Conservation (phyloP, 2,329 filamentous ascomycete species). For the Epichloe festucae region DNA sequence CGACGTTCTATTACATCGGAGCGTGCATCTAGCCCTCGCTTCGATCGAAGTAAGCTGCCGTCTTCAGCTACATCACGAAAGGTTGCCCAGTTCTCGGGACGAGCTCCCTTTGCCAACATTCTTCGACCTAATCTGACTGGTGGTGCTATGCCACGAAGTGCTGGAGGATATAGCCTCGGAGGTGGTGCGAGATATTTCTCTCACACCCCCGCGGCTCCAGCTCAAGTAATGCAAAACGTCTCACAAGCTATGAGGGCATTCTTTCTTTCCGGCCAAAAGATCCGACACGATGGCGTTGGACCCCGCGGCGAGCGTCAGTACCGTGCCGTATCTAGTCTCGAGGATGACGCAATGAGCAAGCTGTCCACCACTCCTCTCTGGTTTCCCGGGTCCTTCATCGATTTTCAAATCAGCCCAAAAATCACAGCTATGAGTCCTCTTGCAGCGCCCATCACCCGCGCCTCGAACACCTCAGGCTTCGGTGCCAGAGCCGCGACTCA, state of each 20-base stretch:
- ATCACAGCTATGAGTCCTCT: conserved; percentile 77
- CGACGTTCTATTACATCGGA: conserved; percentile 39
- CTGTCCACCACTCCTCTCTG: conserved; percentile 45
- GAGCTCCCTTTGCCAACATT: conserved; percentile 76
- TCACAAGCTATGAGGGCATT: conserved; percentile 86
- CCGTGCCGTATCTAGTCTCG: conserved; percentile 59
- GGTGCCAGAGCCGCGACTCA: conserved; percentile 27
- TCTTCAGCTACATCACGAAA: conserved; percentile 35
- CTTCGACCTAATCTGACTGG: conserved; percentile 88
- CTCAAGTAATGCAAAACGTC: conserved; percentile 91
- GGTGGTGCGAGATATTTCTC: conserved; percentile 82
- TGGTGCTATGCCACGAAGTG: conserved; percentile 68
- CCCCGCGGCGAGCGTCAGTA: conserved; percentile 65
- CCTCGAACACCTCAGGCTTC: conserved; percentile 30
- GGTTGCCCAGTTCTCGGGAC: conserved; percentile 51
- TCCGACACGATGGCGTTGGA: conserved; percentile 70
- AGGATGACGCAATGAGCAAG: conserved; percentile 59
- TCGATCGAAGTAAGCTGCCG: conserved; percentile 37
- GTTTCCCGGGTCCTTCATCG: conserved; percentile 66
- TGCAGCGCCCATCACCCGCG: conserved; percentile 38
- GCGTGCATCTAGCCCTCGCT: conserved; percentile 17
- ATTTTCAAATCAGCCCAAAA: conserved; percentile 79
- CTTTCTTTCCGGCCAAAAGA: conserved; percentile 79
- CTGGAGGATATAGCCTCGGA: conserved; percentile 70
- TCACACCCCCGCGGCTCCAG: conserved; percentile 70